A percentile compares a stretch with the other conserved stretches of the same genome.
Evolutionary conservation across 257 asterid species (phyloP).

Genomic region (Craterostigma plantagineum): DNA sequence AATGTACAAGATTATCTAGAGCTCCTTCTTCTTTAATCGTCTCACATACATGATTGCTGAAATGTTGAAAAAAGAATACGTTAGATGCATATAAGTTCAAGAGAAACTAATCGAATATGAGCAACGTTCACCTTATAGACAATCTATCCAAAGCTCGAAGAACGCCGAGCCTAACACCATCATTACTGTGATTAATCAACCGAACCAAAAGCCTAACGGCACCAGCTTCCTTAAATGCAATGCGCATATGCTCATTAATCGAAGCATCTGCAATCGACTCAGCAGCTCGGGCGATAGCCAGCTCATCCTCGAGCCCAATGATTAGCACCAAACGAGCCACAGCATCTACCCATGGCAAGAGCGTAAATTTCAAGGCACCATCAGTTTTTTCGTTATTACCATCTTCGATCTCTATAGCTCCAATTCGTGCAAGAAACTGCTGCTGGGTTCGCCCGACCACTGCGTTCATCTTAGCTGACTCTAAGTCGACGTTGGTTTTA

Average conservation of each 20-base stretch:
- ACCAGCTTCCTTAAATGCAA: constrained; percentile 64
- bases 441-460: constrained; percentile 50
- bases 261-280: constrained; percentile 62
- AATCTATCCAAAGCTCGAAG: constrained; percentile 56
- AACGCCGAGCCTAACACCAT: constrained; percentile 34
- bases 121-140: constrained; percentile 49
- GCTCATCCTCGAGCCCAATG: constrained; percentile 75
- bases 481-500: constrained; percentile 18
- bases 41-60: constrained; percentile 61
- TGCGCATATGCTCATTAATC: constrained; percentile 53
- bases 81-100: constrained; percentile 2
- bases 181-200: constrained; percentile 42
- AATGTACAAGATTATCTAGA: constrained; percentile 37
- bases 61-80: constrained; percentile 8
- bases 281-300: constrained; percentile 63
- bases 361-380: constrained; percentile 28
- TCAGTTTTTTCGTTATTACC: constrained; percentile 16
- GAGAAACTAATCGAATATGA: constrained; percentile 6
- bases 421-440: constrained; percentile 77
- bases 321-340: constrained; percentile 79
- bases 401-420: constrained; percentile 58
- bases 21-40: constrained; percentile 55
- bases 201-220: constrained; percentile 46
- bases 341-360: constrained; percentile 61
- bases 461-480: constrained; percentile 55